Percentiles rank a stretch among this genome's conserved stretches.
phyloP scores from a whole-genome alignment of 495 filamentous ascomycete genomes.

The Tuber aestivum region DNA sequence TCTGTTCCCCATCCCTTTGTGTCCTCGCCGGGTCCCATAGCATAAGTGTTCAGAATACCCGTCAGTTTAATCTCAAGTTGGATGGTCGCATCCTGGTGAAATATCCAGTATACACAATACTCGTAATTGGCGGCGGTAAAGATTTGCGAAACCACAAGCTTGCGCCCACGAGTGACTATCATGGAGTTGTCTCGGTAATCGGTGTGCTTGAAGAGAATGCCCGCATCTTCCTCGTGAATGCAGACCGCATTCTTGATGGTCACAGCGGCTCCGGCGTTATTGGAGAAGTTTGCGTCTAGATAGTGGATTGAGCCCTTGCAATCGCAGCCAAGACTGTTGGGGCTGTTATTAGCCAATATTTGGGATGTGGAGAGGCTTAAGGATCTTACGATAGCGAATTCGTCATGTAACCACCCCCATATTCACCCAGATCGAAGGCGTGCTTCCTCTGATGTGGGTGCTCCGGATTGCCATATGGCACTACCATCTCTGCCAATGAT shows the following conservation, averaged over 20 bases:
- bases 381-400: slow-evolving; percentile 61
- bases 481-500: slow-evolving; percentile 94
- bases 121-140: slow-evolving; percentile 98
- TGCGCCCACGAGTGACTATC: slow-evolving; percentile 80
- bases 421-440: slow-evolving; percentile 90
- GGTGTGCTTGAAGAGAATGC: slow-evolving; percentile 92
- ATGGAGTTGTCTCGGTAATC: slow-evolving; percentile 88
- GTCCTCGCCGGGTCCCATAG: slow-evolving; percentile 76
- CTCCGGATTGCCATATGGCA: slow-evolving; percentile 91
- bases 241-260: slow-evolving; percentile 95
- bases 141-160: slow-evolving; percentile 83
- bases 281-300: slow-evolving; percentile 74
- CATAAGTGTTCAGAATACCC: slow-evolving; percentile 90
- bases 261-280: slow-evolving; percentile 65
- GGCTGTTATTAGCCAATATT: background rate
- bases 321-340: slow-evolving; percentile 65
- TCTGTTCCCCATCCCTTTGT: slow-evolving; percentile 87
- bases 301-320: slow-evolving; percentile 96
- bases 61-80: slow-evolving; percentile 94
- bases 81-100: slow-evolving; percentile 89
- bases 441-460: slow-evolving; percentile 90
- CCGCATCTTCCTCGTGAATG: slow-evolving; percentile 91
- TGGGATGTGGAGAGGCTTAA: too few relatives aligned
- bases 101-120: slow-evolving; percentile 90
- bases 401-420: slow-evolving; percentile 92